A percentile compares a stretch with the other conserved stretches of the same genome.
These are phyloP conservation scores for Boletus vinaceobasis DNA, from an alignment of 768 basidiomycete species.

Conservation along the genomic window DNA sequence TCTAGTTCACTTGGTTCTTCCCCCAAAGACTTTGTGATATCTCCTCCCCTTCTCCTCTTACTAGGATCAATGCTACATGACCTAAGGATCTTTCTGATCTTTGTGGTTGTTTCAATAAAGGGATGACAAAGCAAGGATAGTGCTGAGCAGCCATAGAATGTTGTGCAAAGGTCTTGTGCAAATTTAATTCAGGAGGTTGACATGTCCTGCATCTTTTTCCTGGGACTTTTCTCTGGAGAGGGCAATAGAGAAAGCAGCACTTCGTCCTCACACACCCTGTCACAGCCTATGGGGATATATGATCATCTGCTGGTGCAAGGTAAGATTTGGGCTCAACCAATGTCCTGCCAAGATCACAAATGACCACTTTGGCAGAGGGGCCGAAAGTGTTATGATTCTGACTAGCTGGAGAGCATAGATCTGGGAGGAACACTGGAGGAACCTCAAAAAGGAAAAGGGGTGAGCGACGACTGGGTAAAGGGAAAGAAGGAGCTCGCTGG, in stretches of 20 bases:
- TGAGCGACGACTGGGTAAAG: too few species aligned
- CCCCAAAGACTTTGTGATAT: too few species aligned
- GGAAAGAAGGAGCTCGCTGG: too few species aligned
- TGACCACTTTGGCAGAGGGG: constrained; percentile 59
- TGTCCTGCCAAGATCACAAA: constrained; percentile 65
- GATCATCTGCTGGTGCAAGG: constrained; percentile 21
- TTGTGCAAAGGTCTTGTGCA: constrained; percentile 75
- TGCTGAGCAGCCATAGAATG: constrained; percentile 59
- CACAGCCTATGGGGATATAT: constrained; percentile 21
- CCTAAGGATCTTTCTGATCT: too few species aligned
- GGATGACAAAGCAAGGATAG: constrained; percentile 58
- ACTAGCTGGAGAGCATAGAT: too few species aligned
- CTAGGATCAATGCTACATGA: too few species aligned
- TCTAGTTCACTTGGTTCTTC: too few species aligned
- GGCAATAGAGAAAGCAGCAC: constrained; percentile 43
- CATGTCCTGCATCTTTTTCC: constrained; percentile 57
- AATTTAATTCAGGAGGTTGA: constrained; percentile 74
- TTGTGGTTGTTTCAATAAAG: constrained; percentile 46
- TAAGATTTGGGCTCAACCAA: constrained; percentile 51
- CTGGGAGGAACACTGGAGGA: too few species aligned
- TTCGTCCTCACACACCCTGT: constrained; percentile 26
- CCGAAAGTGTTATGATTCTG: too few species aligned
- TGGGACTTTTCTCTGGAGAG: constrained; percentile 67
- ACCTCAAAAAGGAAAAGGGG: too few species aligned
- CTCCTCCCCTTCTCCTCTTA: too few species aligned